Percentiles rank a stretch among this genome's conserved stretches.
Evolutionary conservation across 2,329 filamentous ascomycete genomes (phyloP).

Genomic region (Mycosphaerella sp.): DNA sequence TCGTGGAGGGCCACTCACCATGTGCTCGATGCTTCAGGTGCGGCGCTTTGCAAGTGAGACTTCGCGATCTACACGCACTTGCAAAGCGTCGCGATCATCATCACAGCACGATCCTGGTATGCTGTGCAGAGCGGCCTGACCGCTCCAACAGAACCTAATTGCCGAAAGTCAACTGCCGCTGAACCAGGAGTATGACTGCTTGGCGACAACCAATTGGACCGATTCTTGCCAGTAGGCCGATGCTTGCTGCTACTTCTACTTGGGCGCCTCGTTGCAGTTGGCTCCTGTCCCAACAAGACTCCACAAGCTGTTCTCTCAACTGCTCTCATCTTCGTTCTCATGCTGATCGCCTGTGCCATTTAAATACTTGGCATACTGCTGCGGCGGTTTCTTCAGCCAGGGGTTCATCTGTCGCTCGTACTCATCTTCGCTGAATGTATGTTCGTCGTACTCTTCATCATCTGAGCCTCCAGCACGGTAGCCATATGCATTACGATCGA

Average conservation of each 20-base stretch:
- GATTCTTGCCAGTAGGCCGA: no score
- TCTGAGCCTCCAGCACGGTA: slow-evolving; percentile 36
- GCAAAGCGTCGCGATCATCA: background rate
- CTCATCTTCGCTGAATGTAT: slow-evolving; percentile 29
- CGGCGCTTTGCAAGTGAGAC: no score
- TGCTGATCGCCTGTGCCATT: slow-evolving; percentile 9
- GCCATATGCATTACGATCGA: slow-evolving; percentile 41
- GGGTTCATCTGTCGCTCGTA: slow-evolving; percentile 28
- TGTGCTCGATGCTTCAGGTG: no score
- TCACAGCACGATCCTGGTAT: background rate
- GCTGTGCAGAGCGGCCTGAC: background rate
- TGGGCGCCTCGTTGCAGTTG: background rate
- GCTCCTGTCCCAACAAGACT: background rate
- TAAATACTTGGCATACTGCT: slow-evolving; percentile 23
- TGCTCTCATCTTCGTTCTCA: slow-evolving; percentile 2
- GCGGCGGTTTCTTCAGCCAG: slow-evolving; percentile 26
- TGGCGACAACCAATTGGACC: background rate
- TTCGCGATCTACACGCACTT: background rate
- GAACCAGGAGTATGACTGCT: background rate
- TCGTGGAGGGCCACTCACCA: no score
- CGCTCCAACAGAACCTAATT: background rate
- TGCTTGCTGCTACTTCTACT: background rate
- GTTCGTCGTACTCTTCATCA: slow-evolving; percentile 37
- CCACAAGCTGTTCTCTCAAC: background rate
- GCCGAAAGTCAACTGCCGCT: background rate